Evolutionary conservation across 140 eudicot genomes (phyloP), one percentile per base, ranked within the genome.

Genomic region (Ambrosia hybrid): DNA sequence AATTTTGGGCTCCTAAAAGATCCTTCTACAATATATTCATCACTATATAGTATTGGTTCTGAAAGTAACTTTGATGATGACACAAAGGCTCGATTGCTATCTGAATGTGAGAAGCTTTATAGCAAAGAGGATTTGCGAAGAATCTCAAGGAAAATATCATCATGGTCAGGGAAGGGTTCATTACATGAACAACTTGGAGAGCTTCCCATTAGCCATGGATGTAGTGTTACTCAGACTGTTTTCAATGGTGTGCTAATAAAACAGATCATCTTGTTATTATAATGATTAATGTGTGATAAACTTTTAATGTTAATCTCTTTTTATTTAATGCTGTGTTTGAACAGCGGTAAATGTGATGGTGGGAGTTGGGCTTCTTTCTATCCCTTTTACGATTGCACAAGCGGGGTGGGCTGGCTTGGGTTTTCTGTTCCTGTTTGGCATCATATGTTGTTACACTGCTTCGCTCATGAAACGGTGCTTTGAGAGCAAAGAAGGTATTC

Each of bases 361-460:
- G 51, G 99, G 99, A 68, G 96, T 94, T 61, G 99, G 97, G 74
- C 82, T 94, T 62, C 88, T 94, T 52, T 90, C 99, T 26, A 94
- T 88, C 3, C 99, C 99, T 7, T 86, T 73, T 65, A 80, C 95
- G 12, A 80, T 94, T 43, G 91, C 83, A 75, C 80, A 87, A 83
- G 99, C 85, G 4, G 99, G 99, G 1, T 94, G 99, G 99, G 86
- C 80, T 4, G 83, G 96, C 49, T 62, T 94, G 67, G 83, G 77
- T 17, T 80, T 94, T 39, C 73, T 94, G 10, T 45, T 88, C 57
- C 70, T 91, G 15, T 94, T 88, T 79, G 96, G 92, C 30, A 51
- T 82, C 45, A 52, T 91, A 12, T 94, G 97, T 81, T 88, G 90
- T 60, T 94, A 88, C 77, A 94, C 99, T 2, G 96, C 96, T 65